phyloP scores from a whole-genome alignment of 257 asterid genomes.

The Datura wrightii region DNA sequence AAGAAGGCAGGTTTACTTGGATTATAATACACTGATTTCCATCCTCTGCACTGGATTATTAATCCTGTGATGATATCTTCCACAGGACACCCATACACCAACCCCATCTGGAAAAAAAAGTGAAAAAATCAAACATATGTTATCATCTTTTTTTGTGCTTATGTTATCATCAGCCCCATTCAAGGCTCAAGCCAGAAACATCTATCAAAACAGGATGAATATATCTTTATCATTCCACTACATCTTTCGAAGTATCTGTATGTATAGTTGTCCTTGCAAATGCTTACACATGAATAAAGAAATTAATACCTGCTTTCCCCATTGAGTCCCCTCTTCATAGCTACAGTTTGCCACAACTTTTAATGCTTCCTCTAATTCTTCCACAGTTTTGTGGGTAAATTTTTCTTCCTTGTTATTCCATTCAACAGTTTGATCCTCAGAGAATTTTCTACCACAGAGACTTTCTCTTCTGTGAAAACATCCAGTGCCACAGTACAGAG shows the following conservation, averaged over 20 bases:
- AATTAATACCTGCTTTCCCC: constrained; percentile 75
- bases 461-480: constrained; percentile 77
- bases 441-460: constrained; percentile 52
- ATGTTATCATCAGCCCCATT: no score
- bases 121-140: background rate
- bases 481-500: constrained; percentile 70
- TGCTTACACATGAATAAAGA: background rate
- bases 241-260: background rate
- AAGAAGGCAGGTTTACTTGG: constrained; percentile 67
- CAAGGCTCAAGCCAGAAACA: background rate
- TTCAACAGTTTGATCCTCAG: constrained; percentile 35
- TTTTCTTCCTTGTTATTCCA: constrained; percentile 33
- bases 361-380: constrained; percentile 64
- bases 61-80: constrained; percentile 89
- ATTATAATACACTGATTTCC: constrained; percentile 71
- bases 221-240: background rate
- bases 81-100: constrained; percentile 78
- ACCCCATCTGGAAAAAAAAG: constrained; percentile 62
- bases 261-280: background rate
- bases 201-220: background rate
- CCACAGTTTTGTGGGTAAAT: constrained; percentile 35
- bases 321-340: constrained; percentile 68
- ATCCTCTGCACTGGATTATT: constrained; percentile 83
- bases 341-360: constrained; percentile 64
- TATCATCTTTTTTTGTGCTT: background rate